Conservation (phyloP, 2,329 filamentous ascomycete genomes). For the Fusarium sp. region DNA sequence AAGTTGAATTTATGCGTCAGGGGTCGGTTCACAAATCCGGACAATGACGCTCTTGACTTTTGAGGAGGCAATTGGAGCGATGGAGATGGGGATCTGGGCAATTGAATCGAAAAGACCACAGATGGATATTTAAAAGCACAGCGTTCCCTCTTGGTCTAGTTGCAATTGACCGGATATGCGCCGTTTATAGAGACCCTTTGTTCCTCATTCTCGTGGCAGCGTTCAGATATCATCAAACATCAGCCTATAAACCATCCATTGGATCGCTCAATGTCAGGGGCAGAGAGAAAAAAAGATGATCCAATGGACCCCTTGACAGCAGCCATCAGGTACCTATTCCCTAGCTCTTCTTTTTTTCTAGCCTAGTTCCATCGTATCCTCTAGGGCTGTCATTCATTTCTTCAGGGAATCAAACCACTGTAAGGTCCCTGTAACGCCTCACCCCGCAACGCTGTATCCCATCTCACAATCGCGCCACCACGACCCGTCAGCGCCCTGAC, state of each 20-base stretch:
- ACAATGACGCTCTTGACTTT: slow-evolving; percentile 40
- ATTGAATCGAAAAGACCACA: slow-evolving; percentile 17
- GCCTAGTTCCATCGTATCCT: not conserved
- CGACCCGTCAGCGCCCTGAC: slow-evolving; percentile 34
- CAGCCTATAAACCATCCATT: slow-evolving; percentile 31
- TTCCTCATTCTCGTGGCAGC: slow-evolving; percentile 13
- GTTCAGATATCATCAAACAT: slow-evolving; percentile 21
- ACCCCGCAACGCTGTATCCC: slow-evolving; percentile 33
- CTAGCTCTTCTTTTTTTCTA: not conserved
- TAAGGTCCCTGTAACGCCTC: slow-evolving; percentile 33
- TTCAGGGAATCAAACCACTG: slow-evolving; percentile 23
- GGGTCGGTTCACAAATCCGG: slow-evolving; percentile 37
- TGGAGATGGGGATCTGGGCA: slow-evolving; percentile 7
- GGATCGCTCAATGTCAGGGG: slow-evolving; percentile 28
- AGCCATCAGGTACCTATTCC: not conserved
- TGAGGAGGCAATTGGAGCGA: slow-evolving; percentile 5
- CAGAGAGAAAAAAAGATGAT: slow-evolving; percentile 13
- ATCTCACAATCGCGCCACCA: slow-evolving; percentile 37
- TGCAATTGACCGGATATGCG: slow-evolving; percentile 36
- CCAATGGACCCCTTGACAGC: slow-evolving; percentile 14
- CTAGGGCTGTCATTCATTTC: slow-evolving; percentile 18
- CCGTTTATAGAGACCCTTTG: slow-evolving; percentile 33
- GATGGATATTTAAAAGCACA: slow-evolving; percentile 6
- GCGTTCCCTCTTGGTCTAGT: slow-evolving; percentile 5
- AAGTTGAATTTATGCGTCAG: slow-evolving; percentile 12